Evolutionary conservation across 192 early-diverging fungal genomes (phyloP), one percentile per base, ranked within the genome.

Genomic region (Gonapodya prolifera): DNA sequence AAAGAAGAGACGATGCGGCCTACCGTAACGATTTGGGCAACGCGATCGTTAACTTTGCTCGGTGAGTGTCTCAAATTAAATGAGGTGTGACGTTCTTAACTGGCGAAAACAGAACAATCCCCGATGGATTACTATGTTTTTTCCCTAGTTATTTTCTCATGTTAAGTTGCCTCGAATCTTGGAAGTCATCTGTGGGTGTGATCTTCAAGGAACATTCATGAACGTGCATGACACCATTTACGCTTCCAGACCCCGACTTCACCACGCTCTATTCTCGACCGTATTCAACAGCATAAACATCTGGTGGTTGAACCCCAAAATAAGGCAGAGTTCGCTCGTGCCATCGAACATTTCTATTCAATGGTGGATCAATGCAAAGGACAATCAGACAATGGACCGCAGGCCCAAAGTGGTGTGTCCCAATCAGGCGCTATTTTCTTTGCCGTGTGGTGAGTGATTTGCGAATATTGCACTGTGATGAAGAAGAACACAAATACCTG

Each of bases 361-460:
- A 78, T 17, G 77, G 77, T n/a, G 82, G 83, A 70, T 2, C 29
- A 79, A 80, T 16, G 77, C 77, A 79, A 16, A 70, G 1, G 35
- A 23, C 0, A 80, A 77, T 0, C 80, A 81, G 31, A 76, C 77
- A 18, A 78, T 75, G 33, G 23, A 76, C 30, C 35, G 69, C 70
- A 34, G 78, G 2, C 34, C 34, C 23, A 30, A 36, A 2, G 74
- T 76, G 2, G 75, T 31, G 13, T 78, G 78, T 69, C 33, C 61
- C 30, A 80, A 85, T n/a, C 80, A 86, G 91, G 91, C 0, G 90
- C 86, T 0, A 71, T 89, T 0, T 80, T 92, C 13, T 89, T 92
- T 82, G 91, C 90, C 18, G 91, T 92, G 1, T 93, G 87, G n/a
- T n/a, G n/a, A n/a, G n/a, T n/a, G n/a, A n/a, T n/a, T n/a, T n/a